These are phyloP conservation scores for Eutrema heterophyllum DNA, from an alignment of 345 rosid species.

Conservation along the genomic window DNA sequence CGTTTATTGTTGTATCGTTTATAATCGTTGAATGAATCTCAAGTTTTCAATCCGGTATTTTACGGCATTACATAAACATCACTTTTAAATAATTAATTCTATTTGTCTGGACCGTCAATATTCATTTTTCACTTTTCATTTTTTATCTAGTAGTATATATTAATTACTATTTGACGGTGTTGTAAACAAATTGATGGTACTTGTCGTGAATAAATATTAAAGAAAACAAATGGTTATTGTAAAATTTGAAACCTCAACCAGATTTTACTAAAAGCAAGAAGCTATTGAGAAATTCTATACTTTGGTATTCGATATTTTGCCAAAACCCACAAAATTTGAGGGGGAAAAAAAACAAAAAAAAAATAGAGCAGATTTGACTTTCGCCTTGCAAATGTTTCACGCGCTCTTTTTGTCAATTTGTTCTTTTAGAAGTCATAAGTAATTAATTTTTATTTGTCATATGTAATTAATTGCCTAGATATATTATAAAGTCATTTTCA, in stretches of 20 bases:
- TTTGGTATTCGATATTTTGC: conserved; percentile 35
- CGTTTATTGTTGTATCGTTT: too few relatives aligned
- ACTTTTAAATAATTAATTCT: neutral
- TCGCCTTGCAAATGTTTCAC: conserved; percentile 9
- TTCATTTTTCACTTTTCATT: neutral
- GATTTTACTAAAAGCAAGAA: conserved; percentile 27
- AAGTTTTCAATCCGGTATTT: too few relatives aligned
- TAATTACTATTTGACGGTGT: neutral
- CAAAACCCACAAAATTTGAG: conserved; percentile 37
- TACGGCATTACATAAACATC: too few relatives aligned
- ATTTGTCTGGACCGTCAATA: neutral
- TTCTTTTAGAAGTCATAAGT: neutral
- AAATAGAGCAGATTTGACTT: conserved; percentile 34
- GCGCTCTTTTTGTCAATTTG: neutral
- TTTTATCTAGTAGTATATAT: neutral
- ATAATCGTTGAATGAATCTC: too few relatives aligned
- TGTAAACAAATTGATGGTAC: conserved; percentile 13
- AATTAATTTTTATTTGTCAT: neutral
- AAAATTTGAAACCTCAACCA: neutral
- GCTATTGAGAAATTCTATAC: conserved; percentile 39
- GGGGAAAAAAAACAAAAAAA: neutral
- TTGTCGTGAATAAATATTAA: neutral
- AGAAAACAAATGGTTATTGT: neutral
- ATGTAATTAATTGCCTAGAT: neutral
- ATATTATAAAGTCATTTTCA: neutral